phyloP scores from a whole-genome alignment of 768 basidiomycete genomes.

The Phanerochaete carnosa region DNA sequence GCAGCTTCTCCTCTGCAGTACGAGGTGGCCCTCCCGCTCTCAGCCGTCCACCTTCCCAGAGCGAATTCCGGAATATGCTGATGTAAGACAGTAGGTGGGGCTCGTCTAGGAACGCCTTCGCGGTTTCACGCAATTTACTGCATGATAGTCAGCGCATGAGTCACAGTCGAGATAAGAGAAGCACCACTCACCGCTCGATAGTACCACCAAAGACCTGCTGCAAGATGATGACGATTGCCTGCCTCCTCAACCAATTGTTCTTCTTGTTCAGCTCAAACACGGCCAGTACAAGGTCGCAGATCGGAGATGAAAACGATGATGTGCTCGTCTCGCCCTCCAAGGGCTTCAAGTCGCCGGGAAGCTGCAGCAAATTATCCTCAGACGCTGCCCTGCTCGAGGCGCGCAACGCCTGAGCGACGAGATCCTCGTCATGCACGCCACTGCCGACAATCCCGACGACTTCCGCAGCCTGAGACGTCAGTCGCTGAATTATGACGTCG shows the following conservation, averaged over 20 bases:
- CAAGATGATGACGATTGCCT: constrained; percentile 93
- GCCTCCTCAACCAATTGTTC: constrained; percentile 93
- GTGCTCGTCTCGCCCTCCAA: constrained; percentile 86
- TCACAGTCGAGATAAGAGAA: neutral
- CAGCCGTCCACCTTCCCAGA: constrained; percentile 87
- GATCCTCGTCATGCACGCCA: constrained; percentile 77
- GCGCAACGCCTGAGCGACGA: constrained; percentile 76
- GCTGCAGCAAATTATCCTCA: constrained; percentile 67
- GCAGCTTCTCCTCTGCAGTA: constrained; percentile 74
- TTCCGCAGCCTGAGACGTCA: constrained; percentile 87
- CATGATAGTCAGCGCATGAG: neutral
- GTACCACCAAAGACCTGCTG: constrained; percentile 96
- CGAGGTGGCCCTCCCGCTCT: constrained; percentile 61
- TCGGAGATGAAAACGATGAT: constrained; percentile 88
- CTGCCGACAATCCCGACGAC: constrained; percentile 81
- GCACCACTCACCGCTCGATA: constrained; percentile 74
- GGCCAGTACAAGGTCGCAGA: constrained; percentile 90
- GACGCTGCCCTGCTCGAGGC: constrained; percentile 62
- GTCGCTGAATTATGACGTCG: constrained; percentile 89
- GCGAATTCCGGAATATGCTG: constrained; percentile 58
- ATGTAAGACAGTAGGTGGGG: constrained; percentile 67
- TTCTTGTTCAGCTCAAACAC: constrained; percentile 94
- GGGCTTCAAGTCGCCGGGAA: constrained; percentile 76
- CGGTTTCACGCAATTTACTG: constrained; percentile 86
- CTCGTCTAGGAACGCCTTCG: constrained; percentile 63